Evolutionary conservation across 2,329 filamentous ascomycete species (phyloP).

Genomic region (Fusarium staphyleae): DNA sequence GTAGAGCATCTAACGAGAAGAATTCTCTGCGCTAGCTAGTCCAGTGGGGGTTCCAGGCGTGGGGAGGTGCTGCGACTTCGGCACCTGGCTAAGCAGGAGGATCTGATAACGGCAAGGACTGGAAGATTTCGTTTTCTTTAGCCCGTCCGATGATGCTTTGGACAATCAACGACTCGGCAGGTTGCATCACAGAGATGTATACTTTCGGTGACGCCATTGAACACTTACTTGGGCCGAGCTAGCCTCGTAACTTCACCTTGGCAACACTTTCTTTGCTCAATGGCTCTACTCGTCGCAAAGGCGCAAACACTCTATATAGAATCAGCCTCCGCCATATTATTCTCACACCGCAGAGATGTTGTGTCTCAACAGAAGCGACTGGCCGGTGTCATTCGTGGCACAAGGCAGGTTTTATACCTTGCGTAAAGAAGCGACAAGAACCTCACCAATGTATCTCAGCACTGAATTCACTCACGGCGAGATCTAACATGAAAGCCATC

Average conservation of each 20-base stretch:
- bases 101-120: conserved; percentile 1
- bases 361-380: neutral
- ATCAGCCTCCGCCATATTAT: no score
- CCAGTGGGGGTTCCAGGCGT: conserved; percentile 13
- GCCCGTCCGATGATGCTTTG: neutral
- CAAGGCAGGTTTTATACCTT: neutral
- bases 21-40: conserved; percentile 21
- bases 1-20: neutral
- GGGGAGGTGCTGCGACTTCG: conserved; percentile 10
- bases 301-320: neutral
- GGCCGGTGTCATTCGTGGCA: neutral
- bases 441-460: neutral
- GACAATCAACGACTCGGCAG: neutral
- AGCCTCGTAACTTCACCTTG: no score
- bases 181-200: neutral
- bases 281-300: no score
- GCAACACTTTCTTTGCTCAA: no score
- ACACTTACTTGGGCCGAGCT: no score
- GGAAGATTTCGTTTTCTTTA: no score
- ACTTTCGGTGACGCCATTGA: neutral
- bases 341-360: neutral
- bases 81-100: neutral
- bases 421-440: neutral
- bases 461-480: neutral
- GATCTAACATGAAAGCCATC: neutral